Conservation (phyloP, 352 stramenopile genomes). For the Globisporangium apiculatum region DNA sequence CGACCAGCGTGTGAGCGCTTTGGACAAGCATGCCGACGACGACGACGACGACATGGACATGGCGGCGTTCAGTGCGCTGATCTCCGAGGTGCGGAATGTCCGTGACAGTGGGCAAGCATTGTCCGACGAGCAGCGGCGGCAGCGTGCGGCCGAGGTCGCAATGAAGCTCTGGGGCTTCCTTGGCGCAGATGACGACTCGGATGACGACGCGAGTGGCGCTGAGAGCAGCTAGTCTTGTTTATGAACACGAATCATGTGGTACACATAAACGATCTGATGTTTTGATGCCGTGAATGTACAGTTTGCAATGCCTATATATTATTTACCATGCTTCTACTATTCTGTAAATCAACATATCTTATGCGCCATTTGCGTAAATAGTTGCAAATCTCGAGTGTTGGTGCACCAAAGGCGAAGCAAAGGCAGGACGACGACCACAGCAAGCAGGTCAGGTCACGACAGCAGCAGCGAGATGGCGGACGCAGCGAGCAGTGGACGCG, state of each 20-base stretch:
- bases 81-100: conserved; percentile 62
- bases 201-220: conserved; percentile 9
- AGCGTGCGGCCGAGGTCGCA: conserved; percentile 62
- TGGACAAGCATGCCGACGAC: neutral
- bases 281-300: too few relatives aligned
- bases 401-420: neutral
- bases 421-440: neutral
- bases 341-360: too few relatives aligned
- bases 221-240: conserved; percentile 8
- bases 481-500: conserved; percentile 10
- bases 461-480: conserved; percentile 32
- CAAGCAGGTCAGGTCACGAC: neutral
- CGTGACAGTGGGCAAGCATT: conserved; percentile 43
- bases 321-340: too few relatives aligned
- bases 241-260: too few relatives aligned
- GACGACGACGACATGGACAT: conserved; percentile 51
- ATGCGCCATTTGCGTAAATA: neutral
- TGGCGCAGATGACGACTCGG: conserved; percentile 28
- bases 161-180: conserved; percentile 75
- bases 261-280: too few relatives aligned
- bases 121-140: conserved; percentile 52
- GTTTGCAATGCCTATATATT: too few relatives aligned
- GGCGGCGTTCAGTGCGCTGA: conserved; percentile 48
- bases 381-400: neutral
- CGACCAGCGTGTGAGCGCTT: neutral